Conservation (phyloP, 108 stramenopile species). For the Nitzschia inconspicua region DNA sequence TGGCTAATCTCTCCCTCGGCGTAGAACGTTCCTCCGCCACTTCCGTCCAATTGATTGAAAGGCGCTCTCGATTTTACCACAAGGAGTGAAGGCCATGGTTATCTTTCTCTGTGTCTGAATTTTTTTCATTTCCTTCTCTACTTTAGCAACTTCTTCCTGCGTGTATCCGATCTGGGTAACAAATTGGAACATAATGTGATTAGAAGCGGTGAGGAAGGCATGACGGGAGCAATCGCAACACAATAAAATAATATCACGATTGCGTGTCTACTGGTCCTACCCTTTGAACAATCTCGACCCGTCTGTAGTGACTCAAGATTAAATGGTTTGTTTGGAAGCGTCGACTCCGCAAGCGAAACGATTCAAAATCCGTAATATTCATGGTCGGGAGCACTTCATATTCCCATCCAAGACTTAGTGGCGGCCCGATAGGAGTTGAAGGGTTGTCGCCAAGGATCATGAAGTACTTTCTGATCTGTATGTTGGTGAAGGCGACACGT, state of each 20-base stretch:
- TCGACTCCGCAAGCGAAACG: neutral
- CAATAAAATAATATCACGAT: too few relatives aligned
- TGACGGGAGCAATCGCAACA: too few relatives aligned
- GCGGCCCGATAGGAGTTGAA: constrained; percentile 24
- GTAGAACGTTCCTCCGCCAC: too few relatives aligned
- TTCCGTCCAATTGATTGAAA: too few relatives aligned
- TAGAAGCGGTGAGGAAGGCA: too few relatives aligned
- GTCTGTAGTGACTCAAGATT: neutral
- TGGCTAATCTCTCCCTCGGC: too few relatives aligned
- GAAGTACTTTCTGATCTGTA: constrained; percentile 36
- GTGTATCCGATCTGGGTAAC: neutral
- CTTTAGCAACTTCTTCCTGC: neutral
- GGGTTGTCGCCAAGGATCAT: constrained; percentile 53
- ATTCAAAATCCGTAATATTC: constrained; percentile 30
- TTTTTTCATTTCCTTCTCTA: neutral
- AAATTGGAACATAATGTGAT: too few relatives aligned
- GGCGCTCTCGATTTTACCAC: too few relatives aligned
- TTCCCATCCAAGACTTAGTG: constrained; percentile 42
- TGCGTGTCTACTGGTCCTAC: too few relatives aligned
- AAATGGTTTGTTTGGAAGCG: neutral
- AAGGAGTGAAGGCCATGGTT: too few relatives aligned
- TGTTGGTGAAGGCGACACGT: constrained; percentile 13
- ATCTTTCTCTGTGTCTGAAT: neutral
- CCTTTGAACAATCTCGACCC: neutral
- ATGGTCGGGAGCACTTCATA: constrained; percentile 12